These are phyloP conservation scores for Triticum dicoccoides DNA, from an alignment of 176 grass and related monocot species.

Conservation along the genomic window DNA sequence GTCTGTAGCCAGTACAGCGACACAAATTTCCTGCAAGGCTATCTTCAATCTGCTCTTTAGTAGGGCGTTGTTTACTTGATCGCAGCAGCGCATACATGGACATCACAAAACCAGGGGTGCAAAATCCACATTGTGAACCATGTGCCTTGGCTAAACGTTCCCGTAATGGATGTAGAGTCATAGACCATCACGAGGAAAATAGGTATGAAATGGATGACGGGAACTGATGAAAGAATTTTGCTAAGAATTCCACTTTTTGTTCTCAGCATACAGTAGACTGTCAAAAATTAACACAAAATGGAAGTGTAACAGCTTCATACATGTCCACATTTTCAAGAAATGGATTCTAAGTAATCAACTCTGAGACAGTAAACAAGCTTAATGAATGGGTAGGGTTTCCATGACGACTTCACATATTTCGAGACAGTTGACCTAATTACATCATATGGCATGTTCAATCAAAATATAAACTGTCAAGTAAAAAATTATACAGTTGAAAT, in stretches of 20 bases:
- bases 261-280: not conserved
- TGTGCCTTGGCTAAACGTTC: constrained; percentile 77
- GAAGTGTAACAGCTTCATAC: not conserved
- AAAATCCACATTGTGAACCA: constrained; percentile 99
- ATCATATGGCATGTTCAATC: not conserved
- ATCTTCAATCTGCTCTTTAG: constrained; percentile 90
- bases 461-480: not conserved
- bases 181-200: not conserved
- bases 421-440: not conserved
- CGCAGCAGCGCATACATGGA: constrained; percentile 93
- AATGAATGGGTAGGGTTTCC: not conserved
- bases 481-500: not conserved
- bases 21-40: constrained; percentile 92
- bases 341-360: not conserved
- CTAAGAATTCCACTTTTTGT: not conserved
- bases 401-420: not conserved
- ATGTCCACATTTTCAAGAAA: not conserved
- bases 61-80: constrained; percentile 70
- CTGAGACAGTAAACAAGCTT: not conserved
- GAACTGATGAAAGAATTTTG: constrained; percentile 18
- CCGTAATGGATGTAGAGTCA: constrained; percentile 38
- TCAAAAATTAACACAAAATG: no score
- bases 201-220: not conserved
- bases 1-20: constrained; percentile 91
- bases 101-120: constrained; percentile 97